Conservation (phyloP, 345 rosid species). For the Aethionema arabicum region DNA sequence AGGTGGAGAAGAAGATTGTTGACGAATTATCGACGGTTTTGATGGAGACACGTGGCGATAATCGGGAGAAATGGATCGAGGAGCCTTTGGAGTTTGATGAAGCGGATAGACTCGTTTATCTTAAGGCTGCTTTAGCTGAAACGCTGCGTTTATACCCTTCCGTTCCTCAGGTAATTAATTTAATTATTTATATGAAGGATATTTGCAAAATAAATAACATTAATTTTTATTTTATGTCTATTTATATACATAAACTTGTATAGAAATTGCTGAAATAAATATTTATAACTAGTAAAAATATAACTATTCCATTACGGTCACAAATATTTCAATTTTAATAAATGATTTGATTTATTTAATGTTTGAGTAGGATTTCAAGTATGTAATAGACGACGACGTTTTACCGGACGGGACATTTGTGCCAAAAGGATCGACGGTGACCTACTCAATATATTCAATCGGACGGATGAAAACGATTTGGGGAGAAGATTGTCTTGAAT, state of each 20-base stretch:
- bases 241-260: neutral
- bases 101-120: conserved; percentile 67
- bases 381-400: conserved; percentile 66
- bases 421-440: conserved; percentile 82
- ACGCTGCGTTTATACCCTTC: conserved; percentile 90
- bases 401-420: conserved; percentile 74
- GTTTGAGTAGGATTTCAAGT: conserved; percentile 58
- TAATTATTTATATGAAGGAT: neutral
- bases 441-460: conserved; percentile 80
- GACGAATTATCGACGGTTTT: conserved; percentile 59
- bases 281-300: neutral
- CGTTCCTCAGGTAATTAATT: conserved; percentile 53
- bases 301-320: too few species aligned
- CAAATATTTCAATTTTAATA: too few species aligned
- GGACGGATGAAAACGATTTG: conserved; percentile 91
- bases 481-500: conserved; percentile 86
- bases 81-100: conserved; percentile 78
- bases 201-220: neutral
- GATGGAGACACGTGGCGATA: conserved; percentile 60
- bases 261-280: conserved; percentile 16
- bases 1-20: conserved; percentile 64
- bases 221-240: neutral
- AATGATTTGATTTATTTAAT: too few species aligned
- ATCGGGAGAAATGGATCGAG: conserved; percentile 58
- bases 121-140: conserved; percentile 86